Evolutionary conservation across 306 rosid genomes (phyloP), one percentile per base, ranked within the genome.

Genomic region (Pterocarpus macrocarpus): DNA sequence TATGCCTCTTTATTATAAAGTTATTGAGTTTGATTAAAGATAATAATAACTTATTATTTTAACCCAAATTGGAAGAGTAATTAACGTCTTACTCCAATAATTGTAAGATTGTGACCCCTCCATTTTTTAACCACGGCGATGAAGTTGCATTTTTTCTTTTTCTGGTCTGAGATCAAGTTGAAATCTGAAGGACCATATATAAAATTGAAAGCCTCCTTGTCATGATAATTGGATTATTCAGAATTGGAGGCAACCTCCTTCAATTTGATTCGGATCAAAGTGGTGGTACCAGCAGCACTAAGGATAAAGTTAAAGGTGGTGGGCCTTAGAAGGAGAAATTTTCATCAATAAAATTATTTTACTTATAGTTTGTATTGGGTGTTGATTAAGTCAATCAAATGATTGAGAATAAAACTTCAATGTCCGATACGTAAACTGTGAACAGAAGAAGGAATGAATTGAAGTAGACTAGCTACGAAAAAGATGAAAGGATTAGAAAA

Each of bases 171-270:
- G 15, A 49, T 10, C 22, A 62, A 34, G n/a, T 35, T 34, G 22
- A 34, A 32, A 62, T 3, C 1, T 33, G 49, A 10, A 75, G 59
- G n/a, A 75, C 58, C 68, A 7, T 7, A 47, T 13, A 47, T 15
- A 62, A 61, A 75, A 44, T 15, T 62, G 12, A 44, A 62, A n/a
- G 9, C 32, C 5, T 41, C 14, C 12, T 62, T 43, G 80, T 33
- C 71, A 9, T 47, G 55, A 76, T 64, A 76, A 64, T 63, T 76
- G 63, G 50, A 76, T 45, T 45, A 49, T 76, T 45, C 36, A 76
- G 47, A 63, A 15, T 62, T 76, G 62, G 49, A 45, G 14, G 62
- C 59, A 47, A 76, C 49, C 61, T 32, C 61, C 2, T 49, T 47
- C 38, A 64, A 64, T 63, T 76, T 75, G 69, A 59, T 59, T 44